phyloP scores from a whole-genome alignment of 148 eudicot species.

The Rhododendron henanense region DNA sequence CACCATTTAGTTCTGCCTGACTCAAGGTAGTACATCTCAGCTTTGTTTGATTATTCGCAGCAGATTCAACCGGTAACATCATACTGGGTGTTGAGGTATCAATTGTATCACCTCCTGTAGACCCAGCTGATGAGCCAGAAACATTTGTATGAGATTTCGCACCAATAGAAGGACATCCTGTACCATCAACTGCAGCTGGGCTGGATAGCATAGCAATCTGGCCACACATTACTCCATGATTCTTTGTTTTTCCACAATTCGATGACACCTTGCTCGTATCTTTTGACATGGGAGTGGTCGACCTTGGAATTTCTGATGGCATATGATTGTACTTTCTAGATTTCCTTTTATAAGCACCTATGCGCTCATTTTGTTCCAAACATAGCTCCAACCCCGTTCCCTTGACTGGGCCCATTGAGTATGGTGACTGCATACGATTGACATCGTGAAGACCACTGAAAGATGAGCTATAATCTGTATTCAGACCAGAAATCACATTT shows the following conservation, averaged over 20 bases:
- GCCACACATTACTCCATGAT: constrained; percentile 12
- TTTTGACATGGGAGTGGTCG: constrained; percentile 9
- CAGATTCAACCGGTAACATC: constrained; percentile 18
- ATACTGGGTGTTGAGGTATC: constrained; percentile 11
- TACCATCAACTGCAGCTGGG: constrained; percentile 6
- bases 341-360: not conserved
- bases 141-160: not conserved
- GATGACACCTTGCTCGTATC: constrained; percentile 6
- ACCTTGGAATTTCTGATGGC: constrained; percentile 15
- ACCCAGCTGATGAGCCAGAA: not conserved
- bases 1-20: constrained; percentile 29
- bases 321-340: constrained; percentile 16
- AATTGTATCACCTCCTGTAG: not conserved
- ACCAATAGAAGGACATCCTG: constrained; percentile 7
- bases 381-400: constrained; percentile 7
- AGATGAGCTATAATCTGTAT: constrained; percentile 4
- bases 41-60: constrained; percentile 17
- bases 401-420: constrained; percentile 2
- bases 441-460: constrained; percentile 6
- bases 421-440: constrained; percentile 3
- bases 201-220: not conserved
- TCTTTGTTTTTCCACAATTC: constrained; percentile 7
- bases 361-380: constrained; percentile 4
- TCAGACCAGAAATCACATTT: constrained; percentile 14
- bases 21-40: constrained; percentile 12